Conservation (phyloP, 352 stramenopile genomes). For the Saprolegnia parasitica region DNA sequence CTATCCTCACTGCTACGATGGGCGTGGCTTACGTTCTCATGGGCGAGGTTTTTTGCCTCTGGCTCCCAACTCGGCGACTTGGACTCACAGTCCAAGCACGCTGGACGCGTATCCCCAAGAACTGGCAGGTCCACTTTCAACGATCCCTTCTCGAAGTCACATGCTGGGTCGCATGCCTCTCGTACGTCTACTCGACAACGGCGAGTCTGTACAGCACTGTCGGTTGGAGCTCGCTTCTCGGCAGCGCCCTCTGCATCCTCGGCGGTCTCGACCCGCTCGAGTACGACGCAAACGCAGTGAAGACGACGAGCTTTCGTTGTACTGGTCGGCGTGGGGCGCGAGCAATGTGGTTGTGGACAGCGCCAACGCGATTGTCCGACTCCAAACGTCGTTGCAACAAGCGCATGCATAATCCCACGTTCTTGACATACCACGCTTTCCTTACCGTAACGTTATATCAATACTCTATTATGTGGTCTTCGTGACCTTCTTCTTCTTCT, state of each 20-base stretch:
- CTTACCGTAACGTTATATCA: conserved; percentile 1
- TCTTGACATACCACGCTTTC: neutral
- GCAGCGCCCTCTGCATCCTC: conserved; percentile 18
- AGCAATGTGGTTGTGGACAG: neutral
- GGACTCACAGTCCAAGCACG: conserved; percentile 70
- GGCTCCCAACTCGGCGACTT: conserved; percentile 62
- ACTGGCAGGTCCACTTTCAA: conserved; percentile 51
- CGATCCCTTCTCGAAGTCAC: conserved; percentile 61
- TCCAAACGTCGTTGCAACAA: neutral
- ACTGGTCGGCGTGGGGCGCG: conserved; percentile 16
- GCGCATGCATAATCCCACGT: neutral
- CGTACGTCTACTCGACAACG: conserved; percentile 50
- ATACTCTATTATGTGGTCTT: conserved; percentile 3
- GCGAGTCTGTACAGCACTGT: conserved; percentile 9
- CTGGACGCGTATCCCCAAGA: conserved; percentile 52
- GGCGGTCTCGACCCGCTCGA: conserved; percentile 21
- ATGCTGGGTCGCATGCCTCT: conserved; percentile 52
- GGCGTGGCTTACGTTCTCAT: conserved; percentile 68
- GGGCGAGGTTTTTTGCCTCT: conserved; percentile 74
- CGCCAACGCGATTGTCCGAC: neutral
- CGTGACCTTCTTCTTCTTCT: neutral
- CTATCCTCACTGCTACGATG: conserved; percentile 54
- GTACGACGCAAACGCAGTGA: neutral
- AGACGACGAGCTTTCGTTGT: conserved; percentile 8
- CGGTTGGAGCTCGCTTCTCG: conserved; percentile 23